Evolutionary conservation across 2,329 filamentous ascomycete species (phyloP), one percentile per base, ranked within the genome.

Genomic region (Xylaria sp.): DNA sequence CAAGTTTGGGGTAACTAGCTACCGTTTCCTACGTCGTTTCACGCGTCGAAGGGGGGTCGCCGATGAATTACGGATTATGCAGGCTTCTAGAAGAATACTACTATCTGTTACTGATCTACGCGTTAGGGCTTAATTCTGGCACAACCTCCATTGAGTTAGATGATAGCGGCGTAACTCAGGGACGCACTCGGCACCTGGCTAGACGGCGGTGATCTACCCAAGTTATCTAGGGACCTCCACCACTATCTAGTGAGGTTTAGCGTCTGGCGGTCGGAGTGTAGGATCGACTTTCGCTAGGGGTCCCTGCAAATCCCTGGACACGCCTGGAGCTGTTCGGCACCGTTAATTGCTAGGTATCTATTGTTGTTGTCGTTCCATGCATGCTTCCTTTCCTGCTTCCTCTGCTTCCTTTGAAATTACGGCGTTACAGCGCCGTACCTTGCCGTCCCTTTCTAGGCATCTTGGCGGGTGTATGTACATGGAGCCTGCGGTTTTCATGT

Each of bases 321-420:
- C 45, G 51, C 65, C 60, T 64, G 56, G 66, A 61, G 58, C 34
- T 65, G 27, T 45, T 68, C 61, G 57, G 50, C 51, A 57, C 51
- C 36, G 61, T 59, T 56, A 50, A 42, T 30, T 65, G 24, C 61
- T 30, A 51, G 19, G 21, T 51, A 30, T 8, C n/a, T 51, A 19
- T n/a, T 30, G 47, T 62, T 30, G 47, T 62, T 21, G 24, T 61
- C 24, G 30, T 68, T 68, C 65, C 61, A 59, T 59, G 62, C 66
- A 62, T 65, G 66, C 66, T 65, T 65, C 61, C 59, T 68, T 39
- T 65, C 45, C 65, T 21, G 57, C 42, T 47, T 47, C 55, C 59
- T 68, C 45, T 65, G 51, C 57, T 58, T 61, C 57, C 53, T 53
- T 68, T 17, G 57, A 48, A 61, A 45, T 47, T 36, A 34, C 7